Base-by-base conservation (phyloP, 352 stramenopile genomes). In the Pythium utonaiense region DNA sequence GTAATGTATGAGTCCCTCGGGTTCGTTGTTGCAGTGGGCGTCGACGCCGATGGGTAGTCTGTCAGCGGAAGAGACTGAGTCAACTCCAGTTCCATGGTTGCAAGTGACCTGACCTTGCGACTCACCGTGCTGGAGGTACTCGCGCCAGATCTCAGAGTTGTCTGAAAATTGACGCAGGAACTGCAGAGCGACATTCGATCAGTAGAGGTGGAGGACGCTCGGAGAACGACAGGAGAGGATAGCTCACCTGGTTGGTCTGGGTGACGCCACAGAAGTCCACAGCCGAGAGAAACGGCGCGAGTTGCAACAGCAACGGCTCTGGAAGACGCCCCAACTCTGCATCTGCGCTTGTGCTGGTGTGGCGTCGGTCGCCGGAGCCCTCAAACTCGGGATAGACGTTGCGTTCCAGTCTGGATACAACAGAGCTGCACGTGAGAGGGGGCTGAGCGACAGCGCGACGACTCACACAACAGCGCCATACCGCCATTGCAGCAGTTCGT, bases 251-350 rank as follows among this genome's bases (percentile, higher is more conserved):
- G 53, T 71, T 71, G 9, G 45, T 60, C 31, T 53, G 57, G 0
- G 64, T 71, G 25, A 71, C 38, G 3, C 47, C 38, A 21, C 57
- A 56, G 21, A 53, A 71, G 3, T 71, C 64, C 1, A 30, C 27
- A n/a, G 21, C 57, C 1, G 38, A 22, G 1, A 71, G 40, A 24
- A 71, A 66, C 21, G 57, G 58, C 21, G 64, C 47, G 24, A 71
- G 45, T 2, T 50, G 38, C 8, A 64, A 40, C 36, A 71, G 25
- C n/a, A 71, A 31, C 22, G 53, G 53, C 58, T 63, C 57, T 1
- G 64, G 64, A 2, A 71, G 53, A 6, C 57, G 64, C 6, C 57
- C 64, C 7, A 71, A 41, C 45, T 71, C 64, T 7, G 64, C 64
- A 16, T 40, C 57, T 13, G 63, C 64, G 44, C 52, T 62, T 6